Conservation (phyloP, 2,329 filamentous ascomycete species). For the Aureobasidium zeae region DNA sequence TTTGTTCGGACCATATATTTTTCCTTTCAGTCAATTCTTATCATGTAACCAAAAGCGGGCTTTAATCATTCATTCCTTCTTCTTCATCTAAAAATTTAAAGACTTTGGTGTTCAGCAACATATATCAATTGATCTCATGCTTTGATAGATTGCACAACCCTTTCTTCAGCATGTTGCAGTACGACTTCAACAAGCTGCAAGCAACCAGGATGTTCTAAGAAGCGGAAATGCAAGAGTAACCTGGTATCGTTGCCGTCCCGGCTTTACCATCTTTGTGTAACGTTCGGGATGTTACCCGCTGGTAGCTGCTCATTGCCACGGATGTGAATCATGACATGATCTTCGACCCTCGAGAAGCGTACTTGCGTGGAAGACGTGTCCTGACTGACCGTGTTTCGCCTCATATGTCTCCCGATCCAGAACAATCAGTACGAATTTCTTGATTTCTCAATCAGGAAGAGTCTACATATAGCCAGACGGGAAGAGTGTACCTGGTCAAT, state of each 20-base stretch:
- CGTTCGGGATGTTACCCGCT: background rate
- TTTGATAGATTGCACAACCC: too few relatives aligned
- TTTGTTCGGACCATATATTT: background rate
- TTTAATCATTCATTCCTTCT: background rate
- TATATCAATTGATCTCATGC: too few relatives aligned
- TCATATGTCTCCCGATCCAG: background rate
- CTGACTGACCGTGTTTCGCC: too few relatives aligned
- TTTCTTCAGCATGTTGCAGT: background rate
- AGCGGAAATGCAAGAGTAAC: too few relatives aligned
- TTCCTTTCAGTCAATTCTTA: background rate
- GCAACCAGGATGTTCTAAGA: background rate
- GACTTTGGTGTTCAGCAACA: too few relatives aligned
- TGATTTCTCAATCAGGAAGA: conserved; percentile 7
- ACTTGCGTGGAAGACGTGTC: background rate
- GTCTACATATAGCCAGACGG: conserved; percentile 1
- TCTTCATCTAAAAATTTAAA: too few relatives aligned
- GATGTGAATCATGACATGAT: conserved; percentile 1
- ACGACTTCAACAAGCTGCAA: conserved; percentile 3
- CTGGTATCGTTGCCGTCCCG: conserved; percentile 1
- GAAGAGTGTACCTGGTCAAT: background rate
- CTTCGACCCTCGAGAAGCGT: background rate
- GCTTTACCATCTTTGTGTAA: background rate
- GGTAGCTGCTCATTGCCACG: conserved; percentile 7
- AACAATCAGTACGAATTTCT: background rate
- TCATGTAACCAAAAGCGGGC: background rate